phyloP scores from a whole-genome alignment of 805 yeast species.

The Nakazawaea populi region DNA sequence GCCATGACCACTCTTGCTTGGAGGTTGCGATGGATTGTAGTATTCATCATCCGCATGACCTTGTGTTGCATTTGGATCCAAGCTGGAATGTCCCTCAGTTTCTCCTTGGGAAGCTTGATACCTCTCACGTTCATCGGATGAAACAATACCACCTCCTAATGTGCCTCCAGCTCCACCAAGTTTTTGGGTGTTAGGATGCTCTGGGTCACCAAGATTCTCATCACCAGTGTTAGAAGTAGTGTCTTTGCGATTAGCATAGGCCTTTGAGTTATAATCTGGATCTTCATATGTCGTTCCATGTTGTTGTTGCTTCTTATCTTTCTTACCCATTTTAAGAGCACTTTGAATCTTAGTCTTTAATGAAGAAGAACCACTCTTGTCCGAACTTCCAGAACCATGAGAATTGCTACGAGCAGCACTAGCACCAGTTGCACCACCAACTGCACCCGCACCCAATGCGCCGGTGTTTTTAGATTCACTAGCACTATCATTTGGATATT shows the following conservation, averaged over 20 bases:
- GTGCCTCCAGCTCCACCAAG: conserved; percentile 3
- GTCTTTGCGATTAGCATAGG: conserved; percentile 1
- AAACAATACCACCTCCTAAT: conserved; percentile 2
- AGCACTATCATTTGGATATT: conserved; percentile 3
- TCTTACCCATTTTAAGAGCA: conserved; percentile 2
- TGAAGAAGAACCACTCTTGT: conserved; percentile 9
- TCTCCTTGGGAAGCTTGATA: conserved; percentile 5
- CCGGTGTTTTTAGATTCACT: conserved; percentile 4
- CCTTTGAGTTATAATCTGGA: conserved; percentile 1
- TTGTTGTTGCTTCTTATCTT: neutral
- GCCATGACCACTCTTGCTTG: conserved; percentile 13
- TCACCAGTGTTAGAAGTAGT: conserved; percentile 7
- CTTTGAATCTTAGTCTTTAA: conserved; percentile 12
- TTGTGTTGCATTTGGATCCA: neutral
- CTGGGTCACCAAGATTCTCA: conserved; percentile 8
- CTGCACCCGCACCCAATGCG: conserved; percentile 7
- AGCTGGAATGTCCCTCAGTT: neutral
- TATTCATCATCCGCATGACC: neutral
- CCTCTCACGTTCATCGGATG: conserved; percentile 5
- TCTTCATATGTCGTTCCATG: conserved; percentile 10
- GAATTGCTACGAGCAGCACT: conserved; percentile 1
- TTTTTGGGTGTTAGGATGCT: conserved; percentile 7
- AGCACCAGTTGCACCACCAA: conserved; percentile 11
- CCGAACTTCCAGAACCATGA: neutral
- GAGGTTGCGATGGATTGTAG: conserved; percentile 11